phyloP scores from a whole-genome alignment of 2,329 filamentous ascomycete genomes.

The Colletotrichum costaricense region DNA sequence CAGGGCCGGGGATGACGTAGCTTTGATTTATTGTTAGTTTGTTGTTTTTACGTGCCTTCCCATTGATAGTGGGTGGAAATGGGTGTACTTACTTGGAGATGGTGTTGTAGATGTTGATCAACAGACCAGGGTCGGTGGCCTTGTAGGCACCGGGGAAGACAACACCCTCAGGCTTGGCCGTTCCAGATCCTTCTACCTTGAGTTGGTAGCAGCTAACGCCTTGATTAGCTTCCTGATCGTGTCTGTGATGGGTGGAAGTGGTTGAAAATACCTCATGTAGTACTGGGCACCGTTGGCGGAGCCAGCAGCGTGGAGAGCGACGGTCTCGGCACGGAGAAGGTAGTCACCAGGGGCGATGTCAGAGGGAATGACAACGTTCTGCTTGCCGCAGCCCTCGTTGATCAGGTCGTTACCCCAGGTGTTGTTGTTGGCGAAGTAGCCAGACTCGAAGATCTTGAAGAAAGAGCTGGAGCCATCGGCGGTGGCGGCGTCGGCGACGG shows the following conservation, averaged over 20 bases:
- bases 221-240: too few relatives aligned
- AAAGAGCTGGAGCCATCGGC: constrained; percentile 56
- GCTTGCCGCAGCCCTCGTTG: constrained; percentile 36
- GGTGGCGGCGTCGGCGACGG: constrained; percentile 57
- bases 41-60: not conserved
- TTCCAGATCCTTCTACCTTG: constrained; percentile 40
- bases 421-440: constrained; percentile 41
- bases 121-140: constrained; percentile 55
- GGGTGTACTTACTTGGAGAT: constrained; percentile 5
- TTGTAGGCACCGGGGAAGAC: constrained; percentile 36
- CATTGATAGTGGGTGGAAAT: too few relatives aligned
- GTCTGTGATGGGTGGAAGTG: not conserved
- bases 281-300: constrained; percentile 52
- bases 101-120: constrained; percentile 56
- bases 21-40: not conserved
- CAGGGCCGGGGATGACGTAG: constrained; percentile 36
- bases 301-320: constrained; percentile 60
- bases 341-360: constrained; percentile 63
- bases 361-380: constrained; percentile 50
- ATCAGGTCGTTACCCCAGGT: constrained; percentile 37
- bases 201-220: constrained; percentile 40
- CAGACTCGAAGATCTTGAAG: constrained; percentile 64
- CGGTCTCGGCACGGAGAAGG: constrained; percentile 64
- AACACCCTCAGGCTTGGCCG: constrained; percentile 39
- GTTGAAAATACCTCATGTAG: constrained; percentile 38